A percentile compares a stretch with the other conserved stretches of the same genome.
These are phyloP conservation scores for Trichophyton rubrum DNA, from an alignment of 2,329 filamentous ascomycete genomes.

Conservation along the genomic window DNA sequence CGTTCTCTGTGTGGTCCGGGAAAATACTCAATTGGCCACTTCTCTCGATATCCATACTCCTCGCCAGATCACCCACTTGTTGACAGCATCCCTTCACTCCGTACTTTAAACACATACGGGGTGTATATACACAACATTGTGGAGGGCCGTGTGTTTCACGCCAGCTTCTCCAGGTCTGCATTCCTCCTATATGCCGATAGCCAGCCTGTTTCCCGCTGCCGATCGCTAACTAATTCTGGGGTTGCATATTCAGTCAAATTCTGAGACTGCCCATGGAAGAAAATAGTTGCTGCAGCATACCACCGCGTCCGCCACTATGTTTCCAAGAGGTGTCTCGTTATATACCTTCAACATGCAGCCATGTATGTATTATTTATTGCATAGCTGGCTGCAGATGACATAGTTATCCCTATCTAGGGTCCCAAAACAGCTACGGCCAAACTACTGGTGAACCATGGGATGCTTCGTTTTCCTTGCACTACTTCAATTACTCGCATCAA, in stretches of 20 bases:
- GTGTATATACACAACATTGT: not conserved
- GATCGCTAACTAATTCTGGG: not conserved
- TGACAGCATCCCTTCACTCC: no score
- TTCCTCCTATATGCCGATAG: not conserved
- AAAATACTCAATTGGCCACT: not conserved
- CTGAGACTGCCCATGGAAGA: not conserved
- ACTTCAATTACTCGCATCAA: constrained; percentile 3
- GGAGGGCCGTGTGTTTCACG: not conserved
- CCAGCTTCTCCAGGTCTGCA: not conserved
- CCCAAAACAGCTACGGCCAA: not conserved
- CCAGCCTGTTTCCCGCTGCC: not conserved
- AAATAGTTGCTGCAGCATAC: not conserved
- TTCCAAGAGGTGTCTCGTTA: not conserved
- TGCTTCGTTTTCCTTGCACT: not conserved
- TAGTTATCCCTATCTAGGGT: not conserved
- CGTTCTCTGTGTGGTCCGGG: not conserved
- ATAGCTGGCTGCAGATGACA: not conserved
- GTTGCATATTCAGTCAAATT: not conserved
- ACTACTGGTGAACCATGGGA: not conserved
- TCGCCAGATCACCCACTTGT: no score
- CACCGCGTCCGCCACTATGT: not conserved
- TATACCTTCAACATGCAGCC: not conserved
- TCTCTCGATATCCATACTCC: no score
- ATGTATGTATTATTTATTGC: not conserved
- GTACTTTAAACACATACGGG: no score